Base-by-base conservation (phyloP, 805 yeast genomes). In the Candida argentea region DNA sequence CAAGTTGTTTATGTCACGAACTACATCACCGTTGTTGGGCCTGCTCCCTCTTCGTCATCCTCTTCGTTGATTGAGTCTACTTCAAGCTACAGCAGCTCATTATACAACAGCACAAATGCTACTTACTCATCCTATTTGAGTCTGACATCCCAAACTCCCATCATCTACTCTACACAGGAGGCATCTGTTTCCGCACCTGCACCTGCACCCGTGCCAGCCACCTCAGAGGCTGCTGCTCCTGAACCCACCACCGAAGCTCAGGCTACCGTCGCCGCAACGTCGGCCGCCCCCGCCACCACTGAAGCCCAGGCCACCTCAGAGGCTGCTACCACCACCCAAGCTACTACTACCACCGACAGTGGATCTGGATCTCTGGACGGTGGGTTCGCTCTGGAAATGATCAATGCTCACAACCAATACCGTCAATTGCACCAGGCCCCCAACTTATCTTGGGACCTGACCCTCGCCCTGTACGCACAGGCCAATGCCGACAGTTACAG, bases 401-500 rank as follows among this genome's bases (percentile, higher is more conserved):
- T 56, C 27, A 52, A 50, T 28, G 48, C 56, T 3, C 63, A 56
- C 42, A 56, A 56, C 35, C 22, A 38, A 16, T 44, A 55, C 32
- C 41, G 63, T 27, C 54, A 54, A 2, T 28, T 33, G 5, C 61
- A 56, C 30, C 46, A 47, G 16, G 59, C 41, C 4, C 47, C 40
- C 5, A 42, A 40, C 1, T 46, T 56, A 25, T 34, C 56, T 2
- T 56, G 63, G 63, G 46, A 48, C 14, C 29, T 27, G 12, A 48
- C 39, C n/a, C 46, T 57, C 4, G 55, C 51, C 43, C 33, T 42
- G 24, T 56, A 55, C 33, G 61, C 63, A 5, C 39, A 52, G 29
- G 44, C 45, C 26, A 43, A 50, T 25, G 63, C 63, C 10, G 48
- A 55, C 31, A 44, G 38, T 30, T 55, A 55, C 38, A 59, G 53